Evolutionary conservation across 192 early-diverging fungal genomes (phyloP), one percentile per base, ranked within the genome.

Genomic region (Coemansia erecta): DNA sequence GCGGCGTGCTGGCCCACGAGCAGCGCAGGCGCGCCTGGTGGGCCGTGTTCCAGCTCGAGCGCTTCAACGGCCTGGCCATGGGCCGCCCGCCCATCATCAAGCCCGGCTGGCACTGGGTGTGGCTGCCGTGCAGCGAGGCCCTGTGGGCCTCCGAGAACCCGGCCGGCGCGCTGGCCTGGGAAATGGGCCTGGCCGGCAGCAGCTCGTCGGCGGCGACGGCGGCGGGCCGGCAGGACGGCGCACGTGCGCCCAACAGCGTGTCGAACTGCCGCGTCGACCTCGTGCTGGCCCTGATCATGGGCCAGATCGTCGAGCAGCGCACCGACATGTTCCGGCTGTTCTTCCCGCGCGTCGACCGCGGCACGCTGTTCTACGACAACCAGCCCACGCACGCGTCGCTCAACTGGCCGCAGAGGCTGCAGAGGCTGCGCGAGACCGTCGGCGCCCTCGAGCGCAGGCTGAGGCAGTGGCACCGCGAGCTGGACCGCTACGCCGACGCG

Each of bases 101-200:
- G 44, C 76, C 70, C 18, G 76, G 76, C 15, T 78, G 76, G 76
- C 76, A 78, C 53, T 78, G 76, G 76, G 76, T 78, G 19, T 78
- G 76, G 76, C 62, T 78, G 19, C 76, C 76, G 7, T 78, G 76
- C 59, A 58, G 55, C 49, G 76, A 78, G 42, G 62, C 56, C 4
- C 61, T 78, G 58, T 78, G 76, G 76, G 58, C 70, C 1, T 46
- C 46, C 10, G 70, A 68, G 6, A 56, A 72, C 28, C 76, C 76
- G 8, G 37, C 46, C 2, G 69, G 69, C 17, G 39, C 64, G 35
- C 65, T 78, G 26, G 64, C 69, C 1, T 78, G 75, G 69, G 75
- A 78, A 24, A 60, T 78, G 64, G 75, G 75, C 0, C 52, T 78
- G 58, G 56, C 61, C 17, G 52, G 31, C 15, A 61, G 63, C 54